Base-by-base conservation (phyloP, 2,329 filamentous ascomycete species). In the Penicillium sp. region DNA sequence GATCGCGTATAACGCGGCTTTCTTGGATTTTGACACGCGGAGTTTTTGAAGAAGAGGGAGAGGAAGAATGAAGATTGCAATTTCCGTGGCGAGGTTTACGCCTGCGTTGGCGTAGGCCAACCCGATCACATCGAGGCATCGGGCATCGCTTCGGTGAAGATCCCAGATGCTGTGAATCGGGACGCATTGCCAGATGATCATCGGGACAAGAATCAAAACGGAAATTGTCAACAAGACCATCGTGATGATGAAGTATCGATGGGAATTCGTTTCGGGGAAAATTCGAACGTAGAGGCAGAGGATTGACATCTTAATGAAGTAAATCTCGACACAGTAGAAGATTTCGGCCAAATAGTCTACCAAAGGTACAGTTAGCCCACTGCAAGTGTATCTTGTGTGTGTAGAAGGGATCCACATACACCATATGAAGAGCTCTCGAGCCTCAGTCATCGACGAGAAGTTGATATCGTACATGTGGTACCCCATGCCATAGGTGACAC, bases 271-370 rank as follows among this genome's bases (percentile, higher is more conserved):
- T 15, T 49, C 21, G n/a, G 56, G 56, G 39, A 60, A 60, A 56
- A 60, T 53, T 12, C 58, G 58, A 15, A 60, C 42, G 41, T 60
- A 60, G 15, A 60, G 53, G 10, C 52, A 51, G 6, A 59, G 43
- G 18, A 60, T 59, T 13, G 58, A 60, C 24, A 57, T 49, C 33
- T 60, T 60, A 36, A 53, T 49, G 18, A 53, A 50, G 29, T 45
- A 50, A 16, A 53, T 50, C 8, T 26, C 51, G 4, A 50, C 9
- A 7, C 21, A 13, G 21, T 42, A 49, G 39, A 49, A 44, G 7
- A 49, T 49, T 36, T 49, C 26, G 77, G 65, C 34, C 16, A 53
- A 29, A 24, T 50, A 36, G 36, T 45, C 42, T 50, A 21, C 8
- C 13, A 39, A n/a, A 41, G 6, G 5, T 6, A 24, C 13, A 7